These are phyloP conservation scores for Microbotryum silenes-acaulis DNA, from an alignment of 1,284 basidiomycete genomes.

Conservation along the genomic window DNA sequence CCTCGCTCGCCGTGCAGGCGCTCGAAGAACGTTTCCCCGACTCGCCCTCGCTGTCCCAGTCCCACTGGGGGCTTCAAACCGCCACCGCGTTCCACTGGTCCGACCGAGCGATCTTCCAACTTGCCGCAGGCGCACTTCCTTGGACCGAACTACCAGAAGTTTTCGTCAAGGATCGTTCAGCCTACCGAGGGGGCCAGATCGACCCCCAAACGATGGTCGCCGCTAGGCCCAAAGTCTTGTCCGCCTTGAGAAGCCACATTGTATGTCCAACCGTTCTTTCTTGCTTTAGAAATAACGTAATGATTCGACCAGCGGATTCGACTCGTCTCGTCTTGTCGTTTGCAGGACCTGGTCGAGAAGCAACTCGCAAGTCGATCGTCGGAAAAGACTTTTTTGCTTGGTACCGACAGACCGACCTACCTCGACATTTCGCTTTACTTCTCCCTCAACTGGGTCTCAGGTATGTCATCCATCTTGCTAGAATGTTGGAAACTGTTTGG, in stretches of 20 bases:
- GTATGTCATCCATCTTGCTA: too few species aligned
- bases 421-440: constrained; percentile 21
- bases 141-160: constrained; percentile 16
- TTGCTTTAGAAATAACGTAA: background rate
- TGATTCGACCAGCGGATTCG: background rate
- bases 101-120: constrained; percentile 12
- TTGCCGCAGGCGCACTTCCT: constrained; percentile 8
- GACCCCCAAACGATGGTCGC: constrained; percentile 6
- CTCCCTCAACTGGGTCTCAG: constrained; percentile 14
- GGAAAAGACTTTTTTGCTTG: constrained; percentile 7
- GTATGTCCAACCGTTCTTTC: background rate
- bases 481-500: too few species aligned
- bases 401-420: constrained; percentile 13
- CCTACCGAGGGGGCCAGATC: constrained; percentile 4
- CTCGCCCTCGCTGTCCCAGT: constrained; percentile 2
- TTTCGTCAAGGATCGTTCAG: constrained; percentile 15
- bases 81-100: constrained; percentile 9
- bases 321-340: background rate
- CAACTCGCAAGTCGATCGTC: constrained; percentile 1
- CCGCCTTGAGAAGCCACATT: constrained; percentile 3
- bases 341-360: constrained; percentile 8
- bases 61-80: constrained; percentile 7
- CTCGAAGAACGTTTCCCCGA: constrained; percentile 14
- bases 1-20: constrained; percentile 13
- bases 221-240: background rate